Conservation (phyloP, 495 filamentous ascomycete genomes). For the Trichocladium uniseriatum region DNA sequence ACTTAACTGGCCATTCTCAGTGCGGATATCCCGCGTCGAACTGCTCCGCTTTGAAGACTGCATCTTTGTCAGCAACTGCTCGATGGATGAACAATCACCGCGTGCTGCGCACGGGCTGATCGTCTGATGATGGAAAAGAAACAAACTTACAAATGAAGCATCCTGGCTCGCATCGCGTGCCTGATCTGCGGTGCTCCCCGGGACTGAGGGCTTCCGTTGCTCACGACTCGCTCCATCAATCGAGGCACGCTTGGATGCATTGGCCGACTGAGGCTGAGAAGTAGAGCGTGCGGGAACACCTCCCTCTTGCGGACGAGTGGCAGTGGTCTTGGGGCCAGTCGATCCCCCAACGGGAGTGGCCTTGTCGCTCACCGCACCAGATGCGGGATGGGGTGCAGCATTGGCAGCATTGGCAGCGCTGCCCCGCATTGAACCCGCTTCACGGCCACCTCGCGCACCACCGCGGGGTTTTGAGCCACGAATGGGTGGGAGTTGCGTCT, state of each 20-base stretch:
- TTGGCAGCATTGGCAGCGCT: constrained; percentile 4
- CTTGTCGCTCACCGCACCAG: constrained; percentile 13
- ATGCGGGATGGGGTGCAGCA: constrained; percentile 1
- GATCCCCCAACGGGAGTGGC: constrained; percentile 6
- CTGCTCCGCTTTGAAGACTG: constrained; percentile 17
- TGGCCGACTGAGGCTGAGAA: constrained; percentile 19
- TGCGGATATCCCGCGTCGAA: constrained; percentile 16
- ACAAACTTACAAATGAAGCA: constrained; percentile 22
- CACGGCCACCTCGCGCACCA: constrained; percentile 46
- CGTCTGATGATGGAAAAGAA: background rate
- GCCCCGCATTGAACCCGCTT: constrained; percentile 22
- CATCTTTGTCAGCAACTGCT: background rate
- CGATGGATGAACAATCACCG: background rate
- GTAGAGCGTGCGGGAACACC: constrained; percentile 14
- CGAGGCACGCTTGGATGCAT: constrained; percentile 38
- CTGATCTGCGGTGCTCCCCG: constrained; percentile 29
- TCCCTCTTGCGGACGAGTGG: constrained; percentile 19
- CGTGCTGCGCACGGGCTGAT: background rate
- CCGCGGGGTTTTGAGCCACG: constrained; percentile 52
- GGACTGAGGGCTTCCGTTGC: constrained; percentile 30
- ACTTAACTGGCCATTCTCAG: constrained; percentile 13
- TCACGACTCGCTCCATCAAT: constrained; percentile 38
- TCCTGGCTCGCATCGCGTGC: constrained; percentile 18
- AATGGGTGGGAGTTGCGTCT: constrained; percentile 57
- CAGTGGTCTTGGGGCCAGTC: constrained; percentile 7